Conservation (phyloP, 768 basidiomycete genomes). For the Suillus lakei region DNA sequence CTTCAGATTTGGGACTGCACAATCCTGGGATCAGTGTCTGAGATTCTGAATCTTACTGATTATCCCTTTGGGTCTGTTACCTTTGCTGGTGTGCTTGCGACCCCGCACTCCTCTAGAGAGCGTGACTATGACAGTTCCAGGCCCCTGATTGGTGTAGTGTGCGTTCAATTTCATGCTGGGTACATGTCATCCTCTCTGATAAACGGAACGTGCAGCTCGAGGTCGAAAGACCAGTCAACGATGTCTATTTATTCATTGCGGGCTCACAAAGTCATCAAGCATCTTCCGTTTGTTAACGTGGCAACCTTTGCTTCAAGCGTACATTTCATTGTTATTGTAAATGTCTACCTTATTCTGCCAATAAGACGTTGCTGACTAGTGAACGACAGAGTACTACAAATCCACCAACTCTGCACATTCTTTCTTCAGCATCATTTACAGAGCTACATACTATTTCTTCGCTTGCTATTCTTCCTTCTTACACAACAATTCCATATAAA, state of each 20-base stretch:
- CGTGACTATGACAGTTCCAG: conserved; percentile 38
- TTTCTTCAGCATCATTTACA: conserved; percentile 58
- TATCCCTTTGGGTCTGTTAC: conserved; percentile 38
- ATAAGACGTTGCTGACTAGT: conserved; percentile 1
- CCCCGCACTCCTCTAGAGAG: conserved; percentile 28
- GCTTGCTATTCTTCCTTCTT: conserved; percentile 46
- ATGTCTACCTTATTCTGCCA: conserved; percentile 26
- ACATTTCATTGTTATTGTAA: conserved; percentile 61
- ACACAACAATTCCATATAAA: conserved; percentile 38
- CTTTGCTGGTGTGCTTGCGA: conserved; percentile 47
- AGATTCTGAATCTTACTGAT: conserved; percentile 56
- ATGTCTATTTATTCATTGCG: conserved; percentile 52
- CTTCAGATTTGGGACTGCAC: conserved; percentile 70
- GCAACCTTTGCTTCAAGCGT: conserved; percentile 49
- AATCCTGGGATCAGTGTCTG: conserved; percentile 51
- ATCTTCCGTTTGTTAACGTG: conserved; percentile 46
- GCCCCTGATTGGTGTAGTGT: conserved; percentile 42
- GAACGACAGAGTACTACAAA: conserved; percentile 57
- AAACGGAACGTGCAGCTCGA: conserved; percentile 27
- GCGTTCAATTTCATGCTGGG: conserved; percentile 18
- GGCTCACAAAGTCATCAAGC: conserved; percentile 55
- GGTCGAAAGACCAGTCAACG: conserved; percentile 23
- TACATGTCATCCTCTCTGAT: not conserved
- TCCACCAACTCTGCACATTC: conserved; percentile 58
- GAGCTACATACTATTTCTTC: conserved; percentile 55